Evolutionary conservation across 257 asterid species (phyloP).

Genomic region (Cordia subcordata): DNA sequence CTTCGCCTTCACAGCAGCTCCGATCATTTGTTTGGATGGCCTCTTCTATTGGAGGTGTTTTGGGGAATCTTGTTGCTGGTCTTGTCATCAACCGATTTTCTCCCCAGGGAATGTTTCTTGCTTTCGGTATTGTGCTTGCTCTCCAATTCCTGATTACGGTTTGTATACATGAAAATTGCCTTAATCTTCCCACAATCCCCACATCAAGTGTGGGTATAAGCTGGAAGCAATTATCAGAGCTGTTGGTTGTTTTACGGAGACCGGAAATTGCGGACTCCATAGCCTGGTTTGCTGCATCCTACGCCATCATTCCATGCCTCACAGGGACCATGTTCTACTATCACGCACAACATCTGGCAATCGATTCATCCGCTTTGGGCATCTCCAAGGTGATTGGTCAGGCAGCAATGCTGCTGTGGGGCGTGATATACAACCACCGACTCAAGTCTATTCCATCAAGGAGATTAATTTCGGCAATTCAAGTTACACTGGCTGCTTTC

Average conservation of each 20-base stretch:
- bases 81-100: slow-evolving; percentile 41
- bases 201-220: slow-evolving; percentile 35
- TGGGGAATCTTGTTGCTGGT: slow-evolving; percentile 83
- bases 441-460: slow-evolving; percentile 72
- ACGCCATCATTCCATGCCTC: slow-evolving; percentile 72
- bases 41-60: slow-evolving; percentile 71
- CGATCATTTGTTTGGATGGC: slow-evolving; percentile 98
- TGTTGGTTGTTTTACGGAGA: slow-evolving; percentile 46
- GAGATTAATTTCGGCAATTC: slow-evolving; percentile 62
- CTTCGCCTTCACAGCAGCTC: slow-evolving; percentile 40
- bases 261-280: slow-evolving; percentile 67
- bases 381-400: slow-evolving; percentile 91
- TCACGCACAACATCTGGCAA: slow-evolving; percentile 75
- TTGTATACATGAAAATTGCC: slow-evolving; percentile 50
- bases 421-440: slow-evolving; percentile 48
- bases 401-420: slow-evolving; percentile 92
- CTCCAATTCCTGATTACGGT: slow-evolving; percentile 63
- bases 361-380: slow-evolving; percentile 78
- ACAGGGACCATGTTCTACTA: slow-evolving; percentile 93
- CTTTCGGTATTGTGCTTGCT: slow-evolving; percentile 49
- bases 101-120: slow-evolving; percentile 51
- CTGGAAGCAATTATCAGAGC: slow-evolving; percentile 61
- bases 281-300: slow-evolving; percentile 75
- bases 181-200: slow-evolving; percentile 64
- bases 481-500: slow-evolving; percentile 52